Percentiles rank a stretch among this genome's conserved stretches.
Evolutionary conservation across 345 rosid genomes (phyloP).

Genomic region (Boechera divaricarpa): DNA sequence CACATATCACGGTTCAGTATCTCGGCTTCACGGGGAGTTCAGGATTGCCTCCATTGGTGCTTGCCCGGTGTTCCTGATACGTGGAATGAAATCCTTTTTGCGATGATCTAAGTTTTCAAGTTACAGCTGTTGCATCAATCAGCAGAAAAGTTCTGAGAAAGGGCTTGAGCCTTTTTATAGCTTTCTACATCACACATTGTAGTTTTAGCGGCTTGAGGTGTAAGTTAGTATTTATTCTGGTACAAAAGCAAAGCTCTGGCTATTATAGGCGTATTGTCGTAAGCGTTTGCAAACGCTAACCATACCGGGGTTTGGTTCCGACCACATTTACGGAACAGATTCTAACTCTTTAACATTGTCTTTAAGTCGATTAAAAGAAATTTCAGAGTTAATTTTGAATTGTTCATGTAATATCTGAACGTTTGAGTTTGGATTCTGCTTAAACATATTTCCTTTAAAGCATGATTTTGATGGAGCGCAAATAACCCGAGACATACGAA

Average conservation of each 20-base stretch:
- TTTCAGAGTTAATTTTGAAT: not conserved
- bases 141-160: conserved; percentile 30
- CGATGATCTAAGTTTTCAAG: conserved; percentile 40
- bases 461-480: not conserved
- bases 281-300: conserved; percentile 18
- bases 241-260: conserved; percentile 26
- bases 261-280: conserved; percentile 11
- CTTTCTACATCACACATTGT: conserved; percentile 35
- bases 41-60: conserved; percentile 86
- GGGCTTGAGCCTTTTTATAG: conserved; percentile 36
- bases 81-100: conserved; percentile 72
- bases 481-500: not conserved
- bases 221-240: conserved; percentile 32
- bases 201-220: conserved; percentile 33
- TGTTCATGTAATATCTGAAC: not conserved
- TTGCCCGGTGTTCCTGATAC: conserved; percentile 80
- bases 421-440: not conserved
- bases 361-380: not conserved
- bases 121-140: conserved; percentile 24
- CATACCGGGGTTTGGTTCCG: conserved; percentile 36
- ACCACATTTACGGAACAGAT: conserved; percentile 27
- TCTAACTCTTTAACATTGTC: conserved; percentile 20
- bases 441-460: not conserved
- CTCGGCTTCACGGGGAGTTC: conserved; percentile 57
- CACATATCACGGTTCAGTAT: conserved; percentile 72